Evolutionary conservation across 2,329 filamentous ascomycete species (phyloP), one percentile per base, ranked within the genome.

Genomic region (Pseudocercospora crystallina): DNA sequence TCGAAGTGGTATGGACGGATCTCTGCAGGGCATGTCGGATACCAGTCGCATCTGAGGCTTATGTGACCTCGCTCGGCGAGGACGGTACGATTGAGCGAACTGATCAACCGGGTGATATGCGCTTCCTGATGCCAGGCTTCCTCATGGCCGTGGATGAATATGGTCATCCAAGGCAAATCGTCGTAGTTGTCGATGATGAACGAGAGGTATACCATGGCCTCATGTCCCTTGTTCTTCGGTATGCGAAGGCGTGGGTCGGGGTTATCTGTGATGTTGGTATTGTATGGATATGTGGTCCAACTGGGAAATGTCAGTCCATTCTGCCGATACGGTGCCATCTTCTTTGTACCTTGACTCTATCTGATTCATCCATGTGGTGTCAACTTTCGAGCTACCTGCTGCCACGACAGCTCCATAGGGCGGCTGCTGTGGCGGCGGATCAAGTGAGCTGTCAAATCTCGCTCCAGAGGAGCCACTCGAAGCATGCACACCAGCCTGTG

Each of bases 161-260:
- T 58, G 5, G 61, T 55, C 36, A 59, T 55, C 41, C 56, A 51
- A 0, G 60, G 53, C 3, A 68, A 69, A 26, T 54, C 39, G 47
- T 75, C 53, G 59, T 76, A 77, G 56, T 74, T 57, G 43, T 76
- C 70, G 47, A 76, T 71, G n/a, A 78, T 62, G 60, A 73, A 76
- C 32, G 71, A 74, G 1, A 77, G 64, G 52, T 77, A 76, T 40
- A 72, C 71, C 66, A 73, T 75, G 5, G 73, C 69, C 59, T 77
- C 75, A 45, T 70, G 69, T 53, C 73, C 74, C 62, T 76, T 76
- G 61, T 76, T 63, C 32, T 55, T 36, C 11, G 74, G 73, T 8
- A 77, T 71, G 0, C 66, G 74, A 33, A 76, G 63, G 26, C 60
- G 54, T 5, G 69, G 67, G 43, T 61, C 55, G 1, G 56, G 49